Evolutionary conservation across 192 early-diverging fungal genomes (phyloP), one percentile per base, ranked within the genome.

Genomic region (Backusella mclennaniae): DNA sequence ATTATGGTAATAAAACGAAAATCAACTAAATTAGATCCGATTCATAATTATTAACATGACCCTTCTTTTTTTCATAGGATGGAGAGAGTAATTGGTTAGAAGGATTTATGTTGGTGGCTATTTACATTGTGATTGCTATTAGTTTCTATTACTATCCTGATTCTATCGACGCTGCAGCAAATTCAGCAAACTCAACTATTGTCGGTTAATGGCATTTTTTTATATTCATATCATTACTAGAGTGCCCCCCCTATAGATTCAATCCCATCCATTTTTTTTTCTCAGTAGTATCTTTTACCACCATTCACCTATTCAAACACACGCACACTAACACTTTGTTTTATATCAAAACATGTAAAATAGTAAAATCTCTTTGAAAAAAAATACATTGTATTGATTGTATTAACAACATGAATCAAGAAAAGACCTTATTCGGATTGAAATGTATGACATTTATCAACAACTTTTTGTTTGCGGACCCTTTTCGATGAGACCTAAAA

Each of bases 61-160:
- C 26, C 29, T 29, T 23, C 12, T 26, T 59, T 59, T 63, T 29
- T 63, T 3, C 23, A 63, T 29, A 63, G 56, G 56, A 96, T 81
- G 96, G 96, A 21, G 81, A 92, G 63, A 93, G 92, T 19, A 96
- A 98, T 82, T 98, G 95, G 95, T 85, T 98, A 75, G 96, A 98
- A 82, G 97, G 96, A 29, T 84, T 87, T 15, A 94, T 98, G 93
- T 77, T 98, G 52, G 78, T 96, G 38, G 85, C 84, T 26, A 90
- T 93, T 1, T 98, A 98, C 80, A 71, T 91, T 19, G 94, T 98
- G 36, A 85, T 98, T 17, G 92, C 91, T 21, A 82, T 95, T 36
- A 93, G 94, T 8, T 94, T 96, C 75, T 95, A 85, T 80, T 89
- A 93, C 73, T 93, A 93, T 69, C 92, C 92, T 2, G 79, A 71